Conservation (phyloP, 73 alveolate genomes). For the Stentor roeselii region DNA sequence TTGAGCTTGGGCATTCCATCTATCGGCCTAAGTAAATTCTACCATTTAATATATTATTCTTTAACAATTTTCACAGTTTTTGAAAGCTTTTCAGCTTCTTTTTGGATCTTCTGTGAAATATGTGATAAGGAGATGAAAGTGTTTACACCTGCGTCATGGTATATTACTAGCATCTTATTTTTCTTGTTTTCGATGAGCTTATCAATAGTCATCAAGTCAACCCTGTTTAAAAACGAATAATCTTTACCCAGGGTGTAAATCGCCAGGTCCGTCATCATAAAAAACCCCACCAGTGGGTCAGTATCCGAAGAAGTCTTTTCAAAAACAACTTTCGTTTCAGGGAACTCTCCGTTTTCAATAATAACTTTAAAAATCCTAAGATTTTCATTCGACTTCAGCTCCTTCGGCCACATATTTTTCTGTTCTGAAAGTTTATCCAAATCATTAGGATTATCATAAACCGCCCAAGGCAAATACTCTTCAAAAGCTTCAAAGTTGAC, state of each 20-base stretch:
- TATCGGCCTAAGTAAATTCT: constrained; percentile 29
- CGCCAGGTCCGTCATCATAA: not conserved
- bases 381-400: not conserved
- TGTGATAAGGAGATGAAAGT: too few species aligned
- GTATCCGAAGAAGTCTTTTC: not conserved
- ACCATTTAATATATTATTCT: not conserved
- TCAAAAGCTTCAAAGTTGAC: not conserved
- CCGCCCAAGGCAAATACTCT: not conserved
- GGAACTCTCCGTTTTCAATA: not conserved
- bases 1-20: constrained; percentile 42
- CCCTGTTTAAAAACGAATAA: not conserved
- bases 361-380: not conserved
- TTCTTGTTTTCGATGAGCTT: not conserved
- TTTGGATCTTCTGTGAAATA: too few species aligned
- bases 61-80: too few species aligned
- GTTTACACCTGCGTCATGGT: not conserved
- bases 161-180: not conserved
- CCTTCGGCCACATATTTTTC: not conserved
- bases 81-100: too few species aligned
- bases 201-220: not conserved
- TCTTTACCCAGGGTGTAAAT: not conserved
- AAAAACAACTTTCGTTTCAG: not conserved
- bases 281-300: not conserved
- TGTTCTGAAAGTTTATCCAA: too few species aligned
- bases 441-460: not conserved